Percentiles rank a stretch among this genome's conserved stretches.
Conservation (phyloP, 2,329 filamentous ascomycete genomes). For the Colletotrichum karsti region DNA sequence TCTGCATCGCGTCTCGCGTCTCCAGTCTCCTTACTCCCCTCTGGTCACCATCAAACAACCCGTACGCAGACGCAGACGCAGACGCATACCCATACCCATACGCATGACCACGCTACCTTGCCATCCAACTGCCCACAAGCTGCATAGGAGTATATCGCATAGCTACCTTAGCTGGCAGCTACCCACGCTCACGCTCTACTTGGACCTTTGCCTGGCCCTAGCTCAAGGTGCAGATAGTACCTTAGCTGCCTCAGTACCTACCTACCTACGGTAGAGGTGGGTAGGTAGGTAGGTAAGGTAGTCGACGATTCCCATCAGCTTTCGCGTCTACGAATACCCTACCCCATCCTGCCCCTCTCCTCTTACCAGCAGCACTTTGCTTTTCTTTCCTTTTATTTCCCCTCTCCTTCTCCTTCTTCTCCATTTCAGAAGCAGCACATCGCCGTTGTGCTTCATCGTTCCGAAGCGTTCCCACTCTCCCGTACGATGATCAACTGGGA, state of each 20-base stretch:
- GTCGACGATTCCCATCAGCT: background rate
- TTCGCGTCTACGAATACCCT: background rate
- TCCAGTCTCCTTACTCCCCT: background rate
- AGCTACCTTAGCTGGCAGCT: background rate
- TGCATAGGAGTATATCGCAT: background rate
- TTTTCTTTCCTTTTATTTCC: background rate
- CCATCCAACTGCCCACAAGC: background rate
- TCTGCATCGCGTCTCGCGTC: background rate
- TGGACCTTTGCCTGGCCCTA: background rate
- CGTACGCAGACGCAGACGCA: background rate
- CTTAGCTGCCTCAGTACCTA: background rate
- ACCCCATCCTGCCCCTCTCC: background rate
- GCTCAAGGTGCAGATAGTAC: no score
- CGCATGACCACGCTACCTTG: background rate
- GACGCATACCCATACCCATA: background rate
- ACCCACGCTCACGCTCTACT: no score
- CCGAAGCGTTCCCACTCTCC: slow-evolving; percentile 13
- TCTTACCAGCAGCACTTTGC: background rate
- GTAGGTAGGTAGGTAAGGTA: background rate
- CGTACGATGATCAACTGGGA: slow-evolving; percentile 17
- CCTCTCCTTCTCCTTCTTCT: background rate
- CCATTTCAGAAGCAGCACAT: background rate
- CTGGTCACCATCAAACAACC: background rate
- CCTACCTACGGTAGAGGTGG: background rate
- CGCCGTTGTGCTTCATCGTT: slow-evolving; percentile 9